Base-by-base conservation (phyloP, 306 rosid genomes). In the Cicer chorassanicum region DNA sequence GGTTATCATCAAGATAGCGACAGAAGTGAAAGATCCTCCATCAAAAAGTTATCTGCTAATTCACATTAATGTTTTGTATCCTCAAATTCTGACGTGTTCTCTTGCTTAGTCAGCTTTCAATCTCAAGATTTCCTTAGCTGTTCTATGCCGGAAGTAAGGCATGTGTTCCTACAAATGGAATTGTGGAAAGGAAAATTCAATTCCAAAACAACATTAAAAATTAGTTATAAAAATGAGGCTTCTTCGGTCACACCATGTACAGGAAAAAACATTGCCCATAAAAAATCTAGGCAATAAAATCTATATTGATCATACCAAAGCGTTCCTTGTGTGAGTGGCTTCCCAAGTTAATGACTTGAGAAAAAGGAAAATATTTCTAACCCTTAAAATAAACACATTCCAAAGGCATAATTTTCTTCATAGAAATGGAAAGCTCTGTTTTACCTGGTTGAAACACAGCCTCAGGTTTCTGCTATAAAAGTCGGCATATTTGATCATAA, bases 401-500 rank as follows among this genome's bases (percentile, higher is more conserved):
- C 15, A 73, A 46, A 62, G 21, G 21, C 59, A 49, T 36, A 16
- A 39, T 50, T n/a, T 16, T 51, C 56, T 60, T 21, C 50, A 21
- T 36, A 53, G 59, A 74, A 60, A 65, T 72, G 65, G 70, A 80
- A 57, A 1, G 29, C 67, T 78, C 64, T 69, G 55, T 55, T 75
- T 81, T 81, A 92, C 99, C 97, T 90, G 96, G 68, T 74, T 83
- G 88, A 94, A 94, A 87, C 95, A 90, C 56, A 92, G 92, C 29
- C 87, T 88, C 84, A 86, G 36, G 70, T 85, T 90, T 82, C 99
- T 89, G 88, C 99, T 90, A 62, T 86, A 92, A 73, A 94, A 92
- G 81, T 94, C 99, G 1, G 92, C 85, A 75, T 92, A 94, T 77
- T 94, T 94, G 72, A 94, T 84, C 97, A 94, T 92, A 81, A 90